Conservation (phyloP, 805 yeast genomes). For the Priceomyces haplophilus region DNA sequence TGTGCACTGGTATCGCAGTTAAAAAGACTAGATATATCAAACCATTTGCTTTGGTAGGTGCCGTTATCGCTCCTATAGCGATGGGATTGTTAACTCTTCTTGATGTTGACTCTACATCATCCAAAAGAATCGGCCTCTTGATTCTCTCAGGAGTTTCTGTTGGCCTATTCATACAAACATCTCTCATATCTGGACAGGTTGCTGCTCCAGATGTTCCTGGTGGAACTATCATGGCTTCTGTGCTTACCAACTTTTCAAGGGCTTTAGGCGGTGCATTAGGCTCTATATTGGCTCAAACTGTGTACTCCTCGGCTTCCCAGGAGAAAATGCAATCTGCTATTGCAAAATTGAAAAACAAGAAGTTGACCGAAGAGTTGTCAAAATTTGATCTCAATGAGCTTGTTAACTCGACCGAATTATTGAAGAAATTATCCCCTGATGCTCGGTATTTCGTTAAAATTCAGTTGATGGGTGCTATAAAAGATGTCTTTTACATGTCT, state of each 20-base stretch:
- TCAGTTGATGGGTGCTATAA: conserved; percentile 33
- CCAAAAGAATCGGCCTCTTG: conserved; percentile 43
- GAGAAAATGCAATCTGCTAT: conserved; percentile 11
- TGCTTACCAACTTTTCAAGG: conserved; percentile 43
- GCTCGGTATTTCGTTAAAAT: conserved; percentile 22
- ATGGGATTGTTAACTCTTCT: conserved; percentile 44
- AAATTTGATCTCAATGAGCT: conserved; percentile 14
- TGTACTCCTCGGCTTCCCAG: conserved; percentile 27
- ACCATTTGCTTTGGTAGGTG: conserved; percentile 36
- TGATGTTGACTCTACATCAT: conserved; percentile 30
- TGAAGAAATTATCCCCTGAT: conserved; percentile 18
- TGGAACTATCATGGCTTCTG: conserved; percentile 46
- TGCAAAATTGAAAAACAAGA: conserved; percentile 6
- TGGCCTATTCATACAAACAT: conserved; percentile 48
- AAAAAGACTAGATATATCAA: conserved; percentile 39
- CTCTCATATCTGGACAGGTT: conserved; percentile 44
- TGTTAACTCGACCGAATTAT: conserved; percentile 12
- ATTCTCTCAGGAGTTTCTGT: conserved; percentile 46
- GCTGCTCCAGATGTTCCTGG: conserved; percentile 52
- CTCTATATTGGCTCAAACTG: conserved; percentile 41
- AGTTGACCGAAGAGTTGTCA: conserved; percentile 18
- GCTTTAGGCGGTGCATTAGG: conserved; percentile 46
- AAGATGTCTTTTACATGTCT: conserved; percentile 38
- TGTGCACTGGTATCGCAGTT: conserved; percentile 36
- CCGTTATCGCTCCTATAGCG: conserved; percentile 39